These are phyloP conservation scores for Symbiodinium natans DNA, from an alignment of 73 alveolate species.

Conservation along the genomic window DNA sequence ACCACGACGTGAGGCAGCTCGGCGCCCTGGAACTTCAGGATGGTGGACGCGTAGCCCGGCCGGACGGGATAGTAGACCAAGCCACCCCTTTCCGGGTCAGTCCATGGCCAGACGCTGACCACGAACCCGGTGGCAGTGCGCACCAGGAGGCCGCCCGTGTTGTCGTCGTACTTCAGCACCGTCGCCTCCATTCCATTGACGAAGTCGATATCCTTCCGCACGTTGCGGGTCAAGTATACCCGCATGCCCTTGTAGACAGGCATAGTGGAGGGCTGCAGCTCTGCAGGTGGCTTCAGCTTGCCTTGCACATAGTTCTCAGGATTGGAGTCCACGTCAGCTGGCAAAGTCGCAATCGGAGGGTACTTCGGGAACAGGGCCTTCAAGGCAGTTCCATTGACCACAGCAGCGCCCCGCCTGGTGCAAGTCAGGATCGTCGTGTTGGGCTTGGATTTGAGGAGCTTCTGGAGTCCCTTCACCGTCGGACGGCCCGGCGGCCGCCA, in stretches of 20 bases:
- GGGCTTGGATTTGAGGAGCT: constrained; percentile 5
- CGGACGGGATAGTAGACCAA: neutral
- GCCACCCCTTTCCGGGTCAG: neutral
- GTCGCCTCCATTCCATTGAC: neutral
- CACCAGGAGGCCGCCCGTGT: neutral
- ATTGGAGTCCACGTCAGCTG: constrained; percentile 3
- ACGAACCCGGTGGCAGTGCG: neutral
- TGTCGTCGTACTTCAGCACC: neutral
- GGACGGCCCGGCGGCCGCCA: constrained; percentile 5
- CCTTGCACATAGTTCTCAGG: neutral
- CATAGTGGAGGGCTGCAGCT: neutral
- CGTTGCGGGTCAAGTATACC: neutral
- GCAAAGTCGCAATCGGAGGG: neutral
- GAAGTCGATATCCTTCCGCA: neutral
- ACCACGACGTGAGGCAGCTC: too few relatives aligned
- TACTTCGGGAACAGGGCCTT: neutral
- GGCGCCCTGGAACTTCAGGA: constrained; percentile 17
- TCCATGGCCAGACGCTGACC: neutral
- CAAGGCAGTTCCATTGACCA: neutral
- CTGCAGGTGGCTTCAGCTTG: neutral
- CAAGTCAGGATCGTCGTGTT: neutral
- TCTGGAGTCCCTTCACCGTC: neutral
- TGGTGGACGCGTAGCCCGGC: neutral
- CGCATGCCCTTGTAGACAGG: neutral
- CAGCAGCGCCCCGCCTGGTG: neutral